A percentile compares a stretch with the other conserved stretches of the same genome.
Evolutionary conservation across 805 yeast genomes (phyloP).

Genomic region (Teunomyces barrocoloradensis): DNA sequence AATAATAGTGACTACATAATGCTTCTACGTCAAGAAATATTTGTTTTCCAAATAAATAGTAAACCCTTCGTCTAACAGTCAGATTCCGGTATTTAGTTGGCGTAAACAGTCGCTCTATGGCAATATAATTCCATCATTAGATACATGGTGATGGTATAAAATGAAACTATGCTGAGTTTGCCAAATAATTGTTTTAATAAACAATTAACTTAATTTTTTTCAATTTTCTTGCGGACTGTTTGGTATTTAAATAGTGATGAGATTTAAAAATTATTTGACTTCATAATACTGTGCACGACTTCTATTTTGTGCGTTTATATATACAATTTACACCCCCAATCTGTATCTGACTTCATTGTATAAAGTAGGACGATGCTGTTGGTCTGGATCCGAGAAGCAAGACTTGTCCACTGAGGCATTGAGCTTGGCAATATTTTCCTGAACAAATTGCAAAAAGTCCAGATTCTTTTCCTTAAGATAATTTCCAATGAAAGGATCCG

Average conservation of each 20-base stretch:
- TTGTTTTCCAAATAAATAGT: slow-evolving; percentile 17
- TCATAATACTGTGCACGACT: background rate
- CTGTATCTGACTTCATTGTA: slow-evolving; percentile 30
- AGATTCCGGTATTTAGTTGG: slow-evolving; percentile 22
- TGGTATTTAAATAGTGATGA: background rate
- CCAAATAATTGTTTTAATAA: slow-evolving; percentile 16
- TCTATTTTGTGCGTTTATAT: background rate
- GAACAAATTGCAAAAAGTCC: slow-evolving; percentile 18
- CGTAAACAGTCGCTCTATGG: slow-evolving; percentile 32
- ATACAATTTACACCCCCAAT: background rate
- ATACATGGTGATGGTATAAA: slow-evolving; percentile 32
- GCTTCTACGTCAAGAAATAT: slow-evolving; percentile 12
- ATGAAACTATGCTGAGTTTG: slow-evolving; percentile 49
- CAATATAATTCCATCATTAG: slow-evolving; percentile 45
- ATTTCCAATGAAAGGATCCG: slow-evolving; percentile 39
- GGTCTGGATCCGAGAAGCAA: slow-evolving; percentile 22
- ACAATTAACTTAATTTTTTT: background rate
- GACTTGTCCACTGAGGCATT: slow-evolving; percentile 7
- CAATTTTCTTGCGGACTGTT: background rate
- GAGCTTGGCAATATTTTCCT: slow-evolving; percentile 8
- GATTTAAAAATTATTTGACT: background rate
- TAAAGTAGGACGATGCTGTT: slow-evolving; percentile 32
- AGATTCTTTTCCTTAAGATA: slow-evolving; percentile 33
- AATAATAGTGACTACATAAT: background rate
- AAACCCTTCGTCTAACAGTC: slow-evolving; percentile 10